Evolutionary conservation across 768 basidiomycete genomes (phyloP).

Genomic region (Psilocybe subaeruginosa): DNA sequence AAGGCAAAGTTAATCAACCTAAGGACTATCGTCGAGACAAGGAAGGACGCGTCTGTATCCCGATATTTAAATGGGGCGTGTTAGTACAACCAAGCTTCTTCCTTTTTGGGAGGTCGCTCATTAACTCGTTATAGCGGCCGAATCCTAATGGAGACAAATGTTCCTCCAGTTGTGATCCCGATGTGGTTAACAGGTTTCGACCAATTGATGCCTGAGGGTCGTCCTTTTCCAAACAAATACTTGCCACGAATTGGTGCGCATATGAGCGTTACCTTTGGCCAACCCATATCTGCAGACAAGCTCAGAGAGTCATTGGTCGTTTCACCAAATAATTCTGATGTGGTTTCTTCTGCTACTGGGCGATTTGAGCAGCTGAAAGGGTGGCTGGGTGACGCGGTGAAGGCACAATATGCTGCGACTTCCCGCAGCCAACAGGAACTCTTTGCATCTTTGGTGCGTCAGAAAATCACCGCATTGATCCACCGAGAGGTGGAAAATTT

Average conservation of each 20-base stretch:
- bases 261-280: conserved; percentile 80
- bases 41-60: conserved; percentile 51
- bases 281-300: conserved; percentile 57
- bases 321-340: conserved; percentile 7
- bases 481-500: conserved; percentile 56
- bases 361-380: conserved; percentile 20
- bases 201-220: conserved; percentile 86
- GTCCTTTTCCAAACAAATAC: conserved; percentile 74
- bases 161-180: conserved; percentile 82
- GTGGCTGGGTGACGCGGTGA: conserved; percentile 23
- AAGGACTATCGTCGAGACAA: conserved; percentile 44
- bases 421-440: not conserved
- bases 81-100: conserved; percentile 44
- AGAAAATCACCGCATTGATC: conserved; percentile 55
- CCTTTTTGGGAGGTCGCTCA: conserved; percentile 5
- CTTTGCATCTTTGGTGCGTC: conserved; percentile 37
- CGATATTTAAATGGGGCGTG: conserved; percentile 96
- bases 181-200: conserved; percentile 94
- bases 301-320: conserved; percentile 17
- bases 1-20: conserved; percentile 86
- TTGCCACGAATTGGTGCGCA: conserved; percentile 62
- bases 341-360: conserved; percentile 7
- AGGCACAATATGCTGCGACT: not conserved
- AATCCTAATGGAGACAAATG: conserved; percentile 64
- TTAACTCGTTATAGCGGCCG: conserved; percentile 60